Base-by-base conservation (phyloP, 75 land plant species). In the Cupressus sempervirens region DNA sequence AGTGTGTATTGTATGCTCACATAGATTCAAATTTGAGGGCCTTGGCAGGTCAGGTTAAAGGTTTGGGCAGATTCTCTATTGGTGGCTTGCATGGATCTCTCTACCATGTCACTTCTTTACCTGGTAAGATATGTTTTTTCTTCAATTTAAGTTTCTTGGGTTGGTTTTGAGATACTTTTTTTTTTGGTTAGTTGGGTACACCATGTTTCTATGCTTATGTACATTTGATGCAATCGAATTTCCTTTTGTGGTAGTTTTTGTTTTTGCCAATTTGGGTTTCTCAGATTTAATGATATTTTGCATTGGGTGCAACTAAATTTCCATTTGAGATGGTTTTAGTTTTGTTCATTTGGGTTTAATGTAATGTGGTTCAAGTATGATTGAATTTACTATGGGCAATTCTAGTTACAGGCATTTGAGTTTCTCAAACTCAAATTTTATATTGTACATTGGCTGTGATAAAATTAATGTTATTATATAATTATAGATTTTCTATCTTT, bases 31-130 rank as follows among this genome's bases (percentile, higher is more conserved):
- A 62, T 80, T 84, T 96, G 29, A 85, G 93, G 18, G 91, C 89
- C 26, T 86, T 97, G 43, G 96, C 99, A 32, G 94, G 93, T 15
- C 93, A 96, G 43, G 99, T 98, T 29, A 93, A 97, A 90, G 99
- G 98, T 10, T 97, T 97, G 81, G 99, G 99, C 43, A 90, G 93
- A 41, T 77, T 73, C 82, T 86, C 98, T 82, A 87, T 97, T 58
- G 99, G 99, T 29, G 99, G 99, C 11, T 86, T 96, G 68, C 93
- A 97, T 84, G 99, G 99, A 16, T 40, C 84, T 11, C 48, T 96
- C 50, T 96, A 94, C 75, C 87, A 81, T 86, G 99, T 97, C 90
- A 94, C 98, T 84, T 86, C 92, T 52, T 82, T 97, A 34, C 91
- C 84, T 0, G 98, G 99, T 94, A 87, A 16, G 16, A n/a, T 50